phyloP scores from a whole-genome alignment of 1,139 yeast species.

The Blastobotrys capitulatus region DNA sequence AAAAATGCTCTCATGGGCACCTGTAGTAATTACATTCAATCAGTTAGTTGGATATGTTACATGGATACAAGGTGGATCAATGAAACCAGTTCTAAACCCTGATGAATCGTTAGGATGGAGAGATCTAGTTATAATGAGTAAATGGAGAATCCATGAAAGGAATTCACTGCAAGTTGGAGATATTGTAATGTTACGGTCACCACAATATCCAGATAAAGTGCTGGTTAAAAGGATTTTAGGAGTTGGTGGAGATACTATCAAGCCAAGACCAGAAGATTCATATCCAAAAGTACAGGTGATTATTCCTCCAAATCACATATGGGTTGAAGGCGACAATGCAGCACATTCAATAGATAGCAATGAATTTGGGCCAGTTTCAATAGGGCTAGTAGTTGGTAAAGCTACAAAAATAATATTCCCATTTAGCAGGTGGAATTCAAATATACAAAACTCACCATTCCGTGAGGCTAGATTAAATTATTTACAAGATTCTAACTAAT shows the following conservation, averaged over 20 bases:
- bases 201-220: slow-evolving; percentile 65
- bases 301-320: slow-evolving; percentile 74
- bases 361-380: slow-evolving; percentile 77
- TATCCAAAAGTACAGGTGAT: slow-evolving; percentile 58
- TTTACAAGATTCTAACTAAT: neutral
- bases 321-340: slow-evolving; percentile 93
- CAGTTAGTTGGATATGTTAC: slow-evolving; percentile 73
- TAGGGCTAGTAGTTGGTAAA: slow-evolving; percentile 71
- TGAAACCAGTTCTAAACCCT: slow-evolving; percentile 89
- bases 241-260: slow-evolving; percentile 60
- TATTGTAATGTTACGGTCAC: slow-evolving; percentile 72
- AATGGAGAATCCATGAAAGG: slow-evolving; percentile 49
- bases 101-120: slow-evolving; percentile 41
- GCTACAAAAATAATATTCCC: slow-evolving; percentile 69
- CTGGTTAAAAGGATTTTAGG: slow-evolving; percentile 77
- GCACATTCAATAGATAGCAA: slow-evolving; percentile 80
- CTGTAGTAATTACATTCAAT: slow-evolving; percentile 63
- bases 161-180: slow-evolving; percentile 54
- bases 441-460: slow-evolving; percentile 26
- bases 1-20: slow-evolving; percentile 54
- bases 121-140: slow-evolving; percentile 71
- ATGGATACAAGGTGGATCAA: slow-evolving; percentile 74
- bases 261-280: slow-evolving; percentile 46
- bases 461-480: slow-evolving; percentile 27
- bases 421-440: slow-evolving; percentile 40